Evolutionary conservation across 306 rosid species (phyloP).

Genomic region (Adenanthera pavonina): DNA sequence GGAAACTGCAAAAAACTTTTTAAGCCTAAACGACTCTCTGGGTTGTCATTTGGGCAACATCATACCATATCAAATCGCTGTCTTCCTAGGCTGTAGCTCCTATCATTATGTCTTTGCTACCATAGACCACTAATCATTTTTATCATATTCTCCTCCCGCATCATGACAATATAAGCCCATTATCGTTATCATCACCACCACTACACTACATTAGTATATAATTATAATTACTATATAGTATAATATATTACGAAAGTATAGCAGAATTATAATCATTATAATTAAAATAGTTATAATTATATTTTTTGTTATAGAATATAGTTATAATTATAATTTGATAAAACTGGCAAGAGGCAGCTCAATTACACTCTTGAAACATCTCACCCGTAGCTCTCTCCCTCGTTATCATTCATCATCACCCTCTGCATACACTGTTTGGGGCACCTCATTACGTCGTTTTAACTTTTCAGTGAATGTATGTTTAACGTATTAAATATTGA

Average conservation of each 20-base stretch:
- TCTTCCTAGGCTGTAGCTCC: constrained; percentile 10
- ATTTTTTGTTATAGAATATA: too few relatives aligned
- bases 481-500: neutral
- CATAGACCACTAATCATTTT: constrained; percentile 46
- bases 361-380: neutral
- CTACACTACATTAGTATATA: neutral
- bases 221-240: too few relatives aligned
- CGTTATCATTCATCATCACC: constrained; percentile 39
- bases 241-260: too few relatives aligned
- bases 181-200: constrained; percentile 35
- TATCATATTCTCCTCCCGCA: constrained; percentile 38
- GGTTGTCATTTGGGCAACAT: neutral
- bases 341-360: constrained; percentile 19
- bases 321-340: constrained; percentile 8
- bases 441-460: constrained; percentile 13
- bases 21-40: constrained; percentile 24
- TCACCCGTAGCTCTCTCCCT: constrained; percentile 35
- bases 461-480: neutral
- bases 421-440: constrained; percentile 43
- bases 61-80: constrained; percentile 13
- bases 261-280: too few relatives aligned
- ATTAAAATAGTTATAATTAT: too few relatives aligned
- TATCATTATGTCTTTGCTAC: constrained; percentile 51
- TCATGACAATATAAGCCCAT: neutral
- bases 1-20: constrained; percentile 43